Evolutionary conservation across 2,329 filamentous ascomycete genomes (phyloP).

Genomic region (Penicillium carneum): DNA sequence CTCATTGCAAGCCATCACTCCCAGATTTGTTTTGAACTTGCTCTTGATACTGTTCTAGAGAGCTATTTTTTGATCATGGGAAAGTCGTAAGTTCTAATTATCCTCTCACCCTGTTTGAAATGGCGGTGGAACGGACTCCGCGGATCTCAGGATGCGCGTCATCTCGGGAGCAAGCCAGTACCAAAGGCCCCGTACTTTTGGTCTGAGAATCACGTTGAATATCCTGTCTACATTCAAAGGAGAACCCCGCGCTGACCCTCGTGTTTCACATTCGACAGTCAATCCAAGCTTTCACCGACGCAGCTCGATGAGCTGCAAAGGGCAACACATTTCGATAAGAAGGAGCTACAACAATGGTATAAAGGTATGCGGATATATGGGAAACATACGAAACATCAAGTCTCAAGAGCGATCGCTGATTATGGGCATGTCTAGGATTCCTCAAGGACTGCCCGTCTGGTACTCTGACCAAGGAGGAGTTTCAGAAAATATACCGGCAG

Average conservation of each 20-base stretch:
- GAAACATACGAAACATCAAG: no score
- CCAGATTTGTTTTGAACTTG: slow-evolving; percentile 12
- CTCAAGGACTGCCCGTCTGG: slow-evolving; percentile 97
- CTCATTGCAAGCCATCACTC: slow-evolving; percentile 15
- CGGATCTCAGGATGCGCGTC: neutral
- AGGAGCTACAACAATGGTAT: slow-evolving; percentile 99
- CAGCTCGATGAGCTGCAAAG: slow-evolving; percentile 95
- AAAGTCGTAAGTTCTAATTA: slow-evolving; percentile 45
- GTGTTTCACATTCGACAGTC: slow-evolving; percentile 62
- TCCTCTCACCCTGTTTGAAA: slow-evolving; percentile 2
- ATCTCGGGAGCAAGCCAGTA: neutral
- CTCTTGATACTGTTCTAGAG: slow-evolving; percentile 14
- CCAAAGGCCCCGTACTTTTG: neutral
- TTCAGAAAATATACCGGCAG: slow-evolving; percentile 99
- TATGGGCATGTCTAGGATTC: slow-evolving; percentile 70
- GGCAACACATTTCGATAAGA: slow-evolving; percentile 98
- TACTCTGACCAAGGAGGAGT: slow-evolving; percentile 96
- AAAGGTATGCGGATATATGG: slow-evolving; percentile 71
- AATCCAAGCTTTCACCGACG: slow-evolving; percentile 96
- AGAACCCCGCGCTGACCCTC: slow-evolving; percentile 6
- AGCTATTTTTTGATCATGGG: slow-evolving; percentile 41
- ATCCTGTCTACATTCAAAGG: neutral
- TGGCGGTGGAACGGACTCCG: neutral
- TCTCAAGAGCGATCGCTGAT: slow-evolving; percentile 23
- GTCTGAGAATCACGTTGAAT: neutral